These are phyloP conservation scores for Westerdykella aurantiaca DNA, from an alignment of 2,329 filamentous ascomycete genomes.

Conservation along the genomic window DNA sequence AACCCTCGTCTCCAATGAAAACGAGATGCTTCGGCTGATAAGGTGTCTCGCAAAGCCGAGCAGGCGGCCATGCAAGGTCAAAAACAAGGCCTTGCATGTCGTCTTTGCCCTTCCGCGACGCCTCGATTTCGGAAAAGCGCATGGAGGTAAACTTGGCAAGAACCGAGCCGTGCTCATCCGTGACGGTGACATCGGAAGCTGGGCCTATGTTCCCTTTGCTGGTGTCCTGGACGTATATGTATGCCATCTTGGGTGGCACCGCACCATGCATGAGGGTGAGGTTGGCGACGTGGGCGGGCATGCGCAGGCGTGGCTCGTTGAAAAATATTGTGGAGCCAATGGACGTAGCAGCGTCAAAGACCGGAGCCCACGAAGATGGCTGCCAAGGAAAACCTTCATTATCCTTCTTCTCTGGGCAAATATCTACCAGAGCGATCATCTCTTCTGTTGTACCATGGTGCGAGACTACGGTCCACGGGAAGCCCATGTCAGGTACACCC, in stretches of 20 bases:
- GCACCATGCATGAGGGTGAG: conserved; percentile 15
- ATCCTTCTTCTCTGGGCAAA: conserved; percentile 22
- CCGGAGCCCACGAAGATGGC: conserved; percentile 33
- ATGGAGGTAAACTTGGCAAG: conserved; percentile 20
- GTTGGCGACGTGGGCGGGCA: conserved; percentile 27
- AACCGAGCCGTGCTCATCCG: conserved; percentile 7
- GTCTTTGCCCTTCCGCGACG: conserved; percentile 5
- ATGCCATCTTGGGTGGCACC: conserved; percentile 29
- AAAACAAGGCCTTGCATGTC: conserved; percentile 34
- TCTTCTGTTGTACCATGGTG: conserved; percentile 37
- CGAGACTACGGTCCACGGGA: conserved; percentile 40
- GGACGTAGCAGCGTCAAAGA: conserved; percentile 41
- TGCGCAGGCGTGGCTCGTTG: conserved; percentile 33
- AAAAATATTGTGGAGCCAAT: conserved; percentile 40
- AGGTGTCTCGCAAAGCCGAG: conserved; percentile 25
- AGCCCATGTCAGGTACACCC: conserved; percentile 40
- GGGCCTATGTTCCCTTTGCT: conserved; percentile 5
- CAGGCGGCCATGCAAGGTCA: conserved; percentile 37
- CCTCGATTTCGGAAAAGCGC: conserved; percentile 25
- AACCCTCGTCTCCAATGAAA: conserved; percentile 5
- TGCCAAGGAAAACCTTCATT: conserved; percentile 24
- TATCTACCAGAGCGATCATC: conserved; percentile 40
- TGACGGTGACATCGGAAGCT: conserved; percentile 9
- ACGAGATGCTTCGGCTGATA: conserved; percentile 18
- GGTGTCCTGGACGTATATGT: conserved; percentile 29